Evolutionary conservation across 176 grass and related monocot genomes (phyloP), one percentile per base, ranked within the genome.

Genomic region (Rhipidocladum racemiflorum): DNA sequence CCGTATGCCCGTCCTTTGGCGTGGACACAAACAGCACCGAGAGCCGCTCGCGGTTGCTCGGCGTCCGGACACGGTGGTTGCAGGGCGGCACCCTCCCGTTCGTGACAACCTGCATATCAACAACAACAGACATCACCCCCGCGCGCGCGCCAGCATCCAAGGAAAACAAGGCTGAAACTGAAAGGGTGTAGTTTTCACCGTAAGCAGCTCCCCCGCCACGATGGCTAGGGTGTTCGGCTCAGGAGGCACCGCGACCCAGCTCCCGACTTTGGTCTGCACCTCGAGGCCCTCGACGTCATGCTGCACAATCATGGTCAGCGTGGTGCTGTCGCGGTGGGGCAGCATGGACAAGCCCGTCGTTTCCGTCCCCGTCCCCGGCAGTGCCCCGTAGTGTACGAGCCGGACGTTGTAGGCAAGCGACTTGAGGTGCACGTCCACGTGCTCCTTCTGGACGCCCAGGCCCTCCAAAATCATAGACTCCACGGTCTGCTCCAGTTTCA

Each of bases 251-350:
- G 61, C 6, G 28, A 73, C 25, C 86, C 86, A 88, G 23, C n/a
- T 30, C 16, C 86, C 86, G 28, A 59, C 80, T 6, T 55, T 44
- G 56, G 9, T 39, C 65, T 48, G 67, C 44, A 84, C 48, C 80
- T 88, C 81, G 18, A 88, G 86, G 0, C 86, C 86, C 35, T 78
- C 81, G 20, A 88, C 86, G 35, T 88, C 74, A 66, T 88, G 66
- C 81, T 88, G 86, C 51, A 72, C 34, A 67, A 88, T 72, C 2
- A 18, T 1, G 45, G 67, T 72, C 8, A 73, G 1, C 56, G 66
- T 27, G 74, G 0, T 74, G 59, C 21, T 17, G 81, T 88, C 86
- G 20, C 2, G 28, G 80, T 88, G 86, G 16, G 59, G 2, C 10
- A 0, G 0, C 85, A 87, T n/a, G 15, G 70, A 76, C 39, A 81